These are phyloP conservation scores for Hansenula lynferdii DNA, from an alignment of 1,139 yeast species.

Conservation along the genomic window DNA sequence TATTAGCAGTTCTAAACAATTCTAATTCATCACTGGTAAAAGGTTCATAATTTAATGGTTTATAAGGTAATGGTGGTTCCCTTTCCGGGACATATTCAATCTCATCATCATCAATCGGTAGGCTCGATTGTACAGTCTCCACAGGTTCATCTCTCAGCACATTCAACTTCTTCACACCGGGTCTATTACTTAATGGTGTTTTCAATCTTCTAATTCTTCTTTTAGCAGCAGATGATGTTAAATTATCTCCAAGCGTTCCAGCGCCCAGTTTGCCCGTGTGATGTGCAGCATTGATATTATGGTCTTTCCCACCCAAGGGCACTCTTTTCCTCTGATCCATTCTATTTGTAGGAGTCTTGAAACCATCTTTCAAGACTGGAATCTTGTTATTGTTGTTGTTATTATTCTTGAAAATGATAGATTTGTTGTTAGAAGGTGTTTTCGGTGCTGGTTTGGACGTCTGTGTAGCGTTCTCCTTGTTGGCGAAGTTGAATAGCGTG, in stretches of 20 bases:
- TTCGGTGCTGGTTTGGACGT: conserved; percentile 11
- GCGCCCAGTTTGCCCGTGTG: neutral
- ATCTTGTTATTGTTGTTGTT: conserved; percentile 6
- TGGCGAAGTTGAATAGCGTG: conserved; percentile 10
- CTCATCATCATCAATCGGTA: conserved; percentile 34
- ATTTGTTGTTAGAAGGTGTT: conserved; percentile 12
- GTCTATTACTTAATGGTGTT: conserved; percentile 13
- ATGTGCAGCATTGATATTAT: conserved; percentile 24
- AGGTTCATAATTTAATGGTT: conserved; percentile 30
- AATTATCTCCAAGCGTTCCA: neutral
- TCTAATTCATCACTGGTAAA: conserved; percentile 25
- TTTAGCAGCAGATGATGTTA: conserved; percentile 6
- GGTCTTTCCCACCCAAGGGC: conserved; percentile 48
- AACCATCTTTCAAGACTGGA: conserved; percentile 5
- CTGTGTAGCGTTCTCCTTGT: conserved; percentile 19
- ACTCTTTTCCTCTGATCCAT: conserved; percentile 25
- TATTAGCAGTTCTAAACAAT: conserved; percentile 9
- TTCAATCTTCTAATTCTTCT: conserved; percentile 14
- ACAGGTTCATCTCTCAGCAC: conserved; percentile 12
- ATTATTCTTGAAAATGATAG: conserved; percentile 8
- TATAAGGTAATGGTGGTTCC: conserved; percentile 28
- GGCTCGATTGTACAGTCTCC: too few relatives aligned
- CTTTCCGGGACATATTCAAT: conserved; percentile 33
- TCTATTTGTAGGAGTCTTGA: conserved; percentile 10
- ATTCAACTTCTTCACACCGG: conserved; percentile 16